phyloP scores from a whole-genome alignment of 2,329 filamentous ascomycete genomes.

The Chaetomiaceae sp. region DNA sequence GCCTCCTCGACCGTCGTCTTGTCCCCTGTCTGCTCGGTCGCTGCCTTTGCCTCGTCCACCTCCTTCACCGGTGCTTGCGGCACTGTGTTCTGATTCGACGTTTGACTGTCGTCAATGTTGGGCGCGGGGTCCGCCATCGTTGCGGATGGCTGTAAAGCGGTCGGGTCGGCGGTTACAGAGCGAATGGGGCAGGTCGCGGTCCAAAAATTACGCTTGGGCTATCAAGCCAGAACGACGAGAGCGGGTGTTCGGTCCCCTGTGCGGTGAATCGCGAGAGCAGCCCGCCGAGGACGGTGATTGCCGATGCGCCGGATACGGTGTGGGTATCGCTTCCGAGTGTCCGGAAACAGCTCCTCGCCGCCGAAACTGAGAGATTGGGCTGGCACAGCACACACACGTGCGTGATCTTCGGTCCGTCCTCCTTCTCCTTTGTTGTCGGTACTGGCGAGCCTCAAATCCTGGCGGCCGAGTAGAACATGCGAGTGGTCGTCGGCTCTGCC shows the following conservation, averaged over 20 bases:
- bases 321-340: slow-evolving; percentile 14
- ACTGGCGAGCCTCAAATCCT: not conserved
- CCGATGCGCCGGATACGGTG: slow-evolving; percentile 2
- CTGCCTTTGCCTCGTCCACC: not conserved
- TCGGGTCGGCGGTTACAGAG: not conserved
- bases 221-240: not conserved
- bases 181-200: not conserved
- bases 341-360: slow-evolving; percentile 19
- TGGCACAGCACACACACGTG: not conserved
- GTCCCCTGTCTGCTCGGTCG: not conserved
- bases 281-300: not conserved
- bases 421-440: not conserved
- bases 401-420: not conserved
- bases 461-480: not conserved
- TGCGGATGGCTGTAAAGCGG: not conserved
- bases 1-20: slow-evolving; percentile 3
- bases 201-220: not conserved
- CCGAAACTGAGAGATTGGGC: not conserved
- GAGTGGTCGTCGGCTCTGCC: not conserved
- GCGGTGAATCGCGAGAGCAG: not conserved
- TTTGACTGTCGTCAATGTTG: slow-evolving; percentile 4
- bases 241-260: not conserved
- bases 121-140: slow-evolving; percentile 18
- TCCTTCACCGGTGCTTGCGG: slow-evolving; percentile 8
- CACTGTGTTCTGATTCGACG: slow-evolving; percentile 1